Conservation (phyloP, 441 rosid genomes). For the Pelargonium cotyledonis region DNA sequence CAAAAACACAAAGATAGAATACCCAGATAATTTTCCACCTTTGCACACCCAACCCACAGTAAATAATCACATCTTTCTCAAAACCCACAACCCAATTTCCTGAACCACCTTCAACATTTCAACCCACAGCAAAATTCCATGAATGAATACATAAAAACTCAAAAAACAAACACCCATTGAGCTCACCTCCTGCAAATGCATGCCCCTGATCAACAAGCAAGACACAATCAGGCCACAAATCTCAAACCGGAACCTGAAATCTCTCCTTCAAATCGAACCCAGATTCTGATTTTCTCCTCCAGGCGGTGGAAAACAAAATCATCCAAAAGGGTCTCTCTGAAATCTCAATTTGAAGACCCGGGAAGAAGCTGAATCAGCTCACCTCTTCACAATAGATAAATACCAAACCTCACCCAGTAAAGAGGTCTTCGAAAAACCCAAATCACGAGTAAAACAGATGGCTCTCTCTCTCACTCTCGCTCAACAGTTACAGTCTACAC, state of each 20-base stretch:
- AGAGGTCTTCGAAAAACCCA: slow-evolving; percentile 29
- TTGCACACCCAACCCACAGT: background rate
- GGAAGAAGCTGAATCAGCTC: background rate
- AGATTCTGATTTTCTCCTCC: background rate
- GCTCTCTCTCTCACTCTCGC: slow-evolving; percentile 2
- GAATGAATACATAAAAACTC: background rate
- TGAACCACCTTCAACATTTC: background rate
- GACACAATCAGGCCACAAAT: slow-evolving; percentile 14
- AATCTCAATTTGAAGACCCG: background rate
- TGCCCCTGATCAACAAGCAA: slow-evolving; percentile 34
- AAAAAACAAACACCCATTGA: background rate
- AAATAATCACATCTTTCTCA: background rate
- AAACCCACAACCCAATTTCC: background rate
- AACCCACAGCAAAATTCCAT: background rate
- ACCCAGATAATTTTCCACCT: background rate
- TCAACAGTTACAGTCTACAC: background rate
- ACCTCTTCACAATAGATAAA: background rate
- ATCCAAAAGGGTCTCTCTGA: background rate
- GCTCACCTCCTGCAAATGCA: slow-evolving; percentile 35
- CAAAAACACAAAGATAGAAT: background rate
- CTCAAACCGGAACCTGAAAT: slow-evolving; percentile 18
- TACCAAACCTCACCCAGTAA: background rate
- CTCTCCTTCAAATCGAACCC: slow-evolving; percentile 1
- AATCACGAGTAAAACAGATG: slow-evolving; percentile 30
- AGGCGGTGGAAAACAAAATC: background rate